Conservation (phyloP, 2,329 filamentous ascomycete species). For the Pestalotiopsis sp. region DNA sequence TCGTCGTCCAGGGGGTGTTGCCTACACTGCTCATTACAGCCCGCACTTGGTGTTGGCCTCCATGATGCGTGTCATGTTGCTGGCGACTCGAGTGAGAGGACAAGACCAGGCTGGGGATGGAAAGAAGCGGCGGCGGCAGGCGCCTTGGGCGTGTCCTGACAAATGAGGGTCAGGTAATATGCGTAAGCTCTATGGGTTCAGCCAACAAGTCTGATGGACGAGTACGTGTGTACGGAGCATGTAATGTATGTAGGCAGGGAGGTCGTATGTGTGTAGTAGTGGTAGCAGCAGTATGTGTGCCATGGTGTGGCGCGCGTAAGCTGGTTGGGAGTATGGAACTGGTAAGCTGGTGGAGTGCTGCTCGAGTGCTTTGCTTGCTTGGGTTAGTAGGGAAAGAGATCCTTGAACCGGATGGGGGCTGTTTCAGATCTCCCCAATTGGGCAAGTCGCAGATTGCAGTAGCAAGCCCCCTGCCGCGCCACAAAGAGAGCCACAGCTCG, state of each 20-base stretch:
- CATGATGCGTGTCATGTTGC: background rate
- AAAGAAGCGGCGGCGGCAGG: background rate
- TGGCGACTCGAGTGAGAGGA: background rate
- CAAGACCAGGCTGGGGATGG: background rate
- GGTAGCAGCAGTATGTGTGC: background rate
- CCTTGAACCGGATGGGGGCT: slow-evolving; percentile 10
- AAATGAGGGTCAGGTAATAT: background rate
- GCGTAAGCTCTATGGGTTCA: background rate
- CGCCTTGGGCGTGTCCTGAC: background rate
- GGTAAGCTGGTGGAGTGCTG: slow-evolving; percentile 1
- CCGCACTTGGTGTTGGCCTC: too few species aligned
- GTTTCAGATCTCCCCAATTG: slow-evolving; percentile 18
- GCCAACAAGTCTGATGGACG: too few species aligned
- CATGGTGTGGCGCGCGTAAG: background rate
- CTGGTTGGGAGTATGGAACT: background rate
- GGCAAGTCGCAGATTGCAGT: slow-evolving; percentile 16
- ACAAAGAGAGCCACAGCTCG: slow-evolving; percentile 5
- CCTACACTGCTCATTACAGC: background rate
- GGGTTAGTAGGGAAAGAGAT: background rate
- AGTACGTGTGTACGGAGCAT: too few species aligned
- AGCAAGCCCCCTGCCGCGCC: slow-evolving; percentile 12
- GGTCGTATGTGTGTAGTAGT: background rate
- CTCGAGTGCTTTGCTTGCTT: background rate
- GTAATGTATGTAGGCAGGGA: too few species aligned
- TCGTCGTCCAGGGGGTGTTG: background rate